Evolutionary conservation across 2,329 filamentous ascomycete genomes (phyloP), one percentile per base, ranked within the genome.

Genomic region (Fusarium redolens): DNA sequence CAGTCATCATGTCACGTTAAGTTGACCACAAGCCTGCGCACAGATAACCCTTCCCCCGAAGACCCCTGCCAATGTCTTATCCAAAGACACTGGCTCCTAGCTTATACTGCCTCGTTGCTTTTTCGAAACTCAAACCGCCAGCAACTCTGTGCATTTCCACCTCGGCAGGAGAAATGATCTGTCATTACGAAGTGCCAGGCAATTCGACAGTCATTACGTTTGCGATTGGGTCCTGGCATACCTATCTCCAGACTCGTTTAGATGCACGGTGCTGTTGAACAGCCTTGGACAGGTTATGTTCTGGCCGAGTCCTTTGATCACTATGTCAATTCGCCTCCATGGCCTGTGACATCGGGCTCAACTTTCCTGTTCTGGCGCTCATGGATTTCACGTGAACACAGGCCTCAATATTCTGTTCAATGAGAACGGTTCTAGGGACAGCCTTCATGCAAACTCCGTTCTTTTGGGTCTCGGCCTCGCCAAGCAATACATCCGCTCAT

Each of bases 61-160:
- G 61, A 48, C 45, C 56, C 47, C 64, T 60, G 59, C 37, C 60
- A 55, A 52, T 48, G 52, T 50, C 68, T 51, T 47, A 44, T 54
- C 61, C 44, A 57, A 60, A 59, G 69, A 58, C 44, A 73, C 65
- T 73, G 65, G 68, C 33, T 73, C 69, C 59, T 72, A 52, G 50
- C 33, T 52, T 61, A 75, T 75, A 70, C 47, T 40, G 45, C 47
- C 67, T 55, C 68, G 64, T 73, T 75, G 73, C 68, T 54, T 55
- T 54, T 55, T 61, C 45, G 47, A 41, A 61, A 50, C 57, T 59
- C 54, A 55, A 56, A 35, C 52, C 47, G 33, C 60, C 63, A 48
- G 47, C 47, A 62, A 57, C 62, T 60, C 44, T 50, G 51, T 51
- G 45, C 22, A 59, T 55, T 59, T 71, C 25, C 45, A 37, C 58